Conservation (phyloP, 768 basidiomycete genomes). For the Xanthoconium purpureum region DNA sequence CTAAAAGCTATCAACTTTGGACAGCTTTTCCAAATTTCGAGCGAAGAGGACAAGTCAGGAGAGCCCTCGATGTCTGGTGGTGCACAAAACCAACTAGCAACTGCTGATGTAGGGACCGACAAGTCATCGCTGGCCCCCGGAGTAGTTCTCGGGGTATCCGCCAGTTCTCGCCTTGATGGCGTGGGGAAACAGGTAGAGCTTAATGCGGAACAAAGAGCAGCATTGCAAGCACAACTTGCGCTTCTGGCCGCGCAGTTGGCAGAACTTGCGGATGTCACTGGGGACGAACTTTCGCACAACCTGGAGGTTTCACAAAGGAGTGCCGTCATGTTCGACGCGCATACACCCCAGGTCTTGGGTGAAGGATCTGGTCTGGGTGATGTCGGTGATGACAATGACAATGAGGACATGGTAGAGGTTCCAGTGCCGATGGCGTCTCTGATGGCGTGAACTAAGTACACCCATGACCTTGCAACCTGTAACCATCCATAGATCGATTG, state of each 20-base stretch:
- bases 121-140: slow-evolving; percentile 1
- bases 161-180: slow-evolving; percentile 4
- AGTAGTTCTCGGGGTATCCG: neutral
- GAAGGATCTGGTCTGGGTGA: slow-evolving; percentile 8
- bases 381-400: slow-evolving; percentile 13
- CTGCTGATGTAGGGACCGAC: neutral
- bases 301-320: slow-evolving; percentile 13
- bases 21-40: slow-evolving; percentile 42
- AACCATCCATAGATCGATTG: neutral
- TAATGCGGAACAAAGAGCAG: slow-evolving; percentile 52
- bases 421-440: slow-evolving; percentile 20
- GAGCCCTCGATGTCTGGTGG: slow-evolving; percentile 6
- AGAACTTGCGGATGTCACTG: slow-evolving; percentile 53
- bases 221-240: slow-evolving; percentile 70
- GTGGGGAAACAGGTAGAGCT: slow-evolving; percentile 23
- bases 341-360: neutral
- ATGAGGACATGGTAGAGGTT: slow-evolving; percentile 31
- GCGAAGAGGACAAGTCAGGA: slow-evolving; percentile 21
- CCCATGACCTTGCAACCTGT: neutral
- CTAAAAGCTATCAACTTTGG: slow-evolving; percentile 76
- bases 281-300: slow-evolving; percentile 31
- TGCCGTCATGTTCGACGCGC: neutral
- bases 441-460: slow-evolving; percentile 6
- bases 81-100: neutral
- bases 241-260: slow-evolving; percentile 70